Conservation (phyloP, 352 stramenopile species). For the Plasmopara muralis region DNA sequence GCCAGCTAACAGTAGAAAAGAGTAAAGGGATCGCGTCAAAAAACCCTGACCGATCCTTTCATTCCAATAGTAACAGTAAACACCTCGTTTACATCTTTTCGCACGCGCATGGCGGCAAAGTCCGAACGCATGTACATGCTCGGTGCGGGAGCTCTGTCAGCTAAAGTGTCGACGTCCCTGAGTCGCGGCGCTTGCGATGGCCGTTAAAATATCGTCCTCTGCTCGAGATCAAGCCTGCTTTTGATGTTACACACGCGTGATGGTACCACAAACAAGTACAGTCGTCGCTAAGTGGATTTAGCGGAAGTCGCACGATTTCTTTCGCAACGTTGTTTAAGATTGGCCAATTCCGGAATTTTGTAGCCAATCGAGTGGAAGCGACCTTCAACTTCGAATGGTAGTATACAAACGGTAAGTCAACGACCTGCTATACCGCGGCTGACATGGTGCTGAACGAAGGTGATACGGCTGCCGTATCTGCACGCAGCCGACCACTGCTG, state of each 20-base stretch:
- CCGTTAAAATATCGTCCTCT: neutral
- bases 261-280: neutral
- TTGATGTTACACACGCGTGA: neutral
- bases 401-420: conserved; percentile 10
- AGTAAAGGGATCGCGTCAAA: neutral
- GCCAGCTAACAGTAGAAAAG: conserved; percentile 37
- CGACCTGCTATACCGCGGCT: neutral
- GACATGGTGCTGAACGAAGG: conserved; percentile 15
- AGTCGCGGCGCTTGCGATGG: conserved; percentile 1
- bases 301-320: no score
- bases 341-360: conserved; percentile 1
- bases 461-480: conserved; percentile 7
- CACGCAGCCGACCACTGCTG: conserved; percentile 49
- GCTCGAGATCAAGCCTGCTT: neutral
- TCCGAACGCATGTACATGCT: conserved; percentile 73
- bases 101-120: conserved; percentile 66
- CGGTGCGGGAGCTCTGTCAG: neutral
- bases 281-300: no score
- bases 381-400: conserved; percentile 1
- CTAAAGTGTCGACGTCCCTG: neutral
- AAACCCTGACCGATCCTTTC: no score
- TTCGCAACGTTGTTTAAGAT: neutral
- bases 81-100: conserved; percentile 85
- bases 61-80: neutral
- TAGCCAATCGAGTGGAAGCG: conserved; percentile 3